Base-by-base conservation (phyloP, 176 grass and related monocot species). In the barley (Hordeum vulgare) region DNA sequence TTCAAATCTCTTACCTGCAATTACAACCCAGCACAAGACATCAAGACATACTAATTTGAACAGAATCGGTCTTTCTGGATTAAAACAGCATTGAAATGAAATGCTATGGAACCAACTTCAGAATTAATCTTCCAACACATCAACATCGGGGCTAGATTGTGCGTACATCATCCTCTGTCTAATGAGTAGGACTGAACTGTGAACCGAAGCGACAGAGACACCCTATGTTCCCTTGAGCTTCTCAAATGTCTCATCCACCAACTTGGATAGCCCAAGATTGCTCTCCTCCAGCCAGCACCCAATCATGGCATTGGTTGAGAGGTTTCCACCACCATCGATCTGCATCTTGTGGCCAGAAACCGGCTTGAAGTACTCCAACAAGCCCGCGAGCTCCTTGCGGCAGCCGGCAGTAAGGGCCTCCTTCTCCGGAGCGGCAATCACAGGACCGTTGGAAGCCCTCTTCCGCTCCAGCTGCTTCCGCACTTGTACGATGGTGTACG, bases 381-480 rank as follows among this genome's bases (percentile, higher is more conserved):
- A 45, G 1, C 79, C 87, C 34, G 90, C 41, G 0, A 95, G 80
- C 84, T 95, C 93, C 74, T 79, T 63, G 13, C 74, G 39, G 56
- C 83, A 90, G n/a, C 88, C 71, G 14, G 62, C 25, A 4, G 88
- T 70, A 7, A 92, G 83, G 3, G 71, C 20, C 1, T 90, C 93
- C 74, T 86, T 95, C 42, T 95, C 86, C 18, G 80, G 81, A 0
- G 67, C 2, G 70, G 84, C 88, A 61, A 95, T 84, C 34, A 27
- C 68, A 20, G 68, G 82, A 0, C 87, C 66, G 23, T 26, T 79
- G 1, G 93, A 92, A 27, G 88, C 88, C 73, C 93, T 86, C 87
- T 95, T 94, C 71, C 90, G 77, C 85, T 98, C 96, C 64, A 89
- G 73, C 61, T 90, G 93, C 80, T 94, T 98, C 93, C 94, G 91